These are phyloP conservation scores for Tylopilus intermedius DNA, from an alignment of 768 basidiomycete species.

Conservation along the genomic window DNA sequence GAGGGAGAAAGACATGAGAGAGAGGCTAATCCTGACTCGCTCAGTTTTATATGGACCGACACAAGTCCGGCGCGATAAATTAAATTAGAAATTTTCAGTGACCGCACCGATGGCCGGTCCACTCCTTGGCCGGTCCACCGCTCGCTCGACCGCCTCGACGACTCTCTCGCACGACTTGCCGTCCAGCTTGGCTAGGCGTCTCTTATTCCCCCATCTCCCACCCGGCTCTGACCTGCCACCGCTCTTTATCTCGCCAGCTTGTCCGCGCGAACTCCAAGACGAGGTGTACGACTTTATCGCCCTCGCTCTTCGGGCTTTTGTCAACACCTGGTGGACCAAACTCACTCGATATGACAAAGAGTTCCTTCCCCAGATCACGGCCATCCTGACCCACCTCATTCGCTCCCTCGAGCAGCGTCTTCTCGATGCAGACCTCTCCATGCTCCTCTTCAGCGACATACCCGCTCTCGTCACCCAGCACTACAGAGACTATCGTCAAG, in stretches of 20 bases:
- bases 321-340: constrained; percentile 84
- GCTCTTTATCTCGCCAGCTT: constrained; percentile 42
- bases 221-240: constrained; percentile 46
- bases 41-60: constrained; percentile 23
- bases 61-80: too few relatives aligned
- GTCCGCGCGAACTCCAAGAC: constrained; percentile 52
- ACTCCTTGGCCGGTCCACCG: constrained; percentile 5
- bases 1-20: constrained; percentile 20
- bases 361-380: constrained; percentile 66
- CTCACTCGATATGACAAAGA: constrained; percentile 81
- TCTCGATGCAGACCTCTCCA: constrained; percentile 49
- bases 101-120: constrained; percentile 3
- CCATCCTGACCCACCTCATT: constrained; percentile 52
- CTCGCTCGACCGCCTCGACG: constrained; percentile 23
- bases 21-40: too few relatives aligned
- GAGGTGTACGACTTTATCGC: constrained; percentile 69
- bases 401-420: constrained; percentile 58
- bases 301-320: constrained; percentile 70
- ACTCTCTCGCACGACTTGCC: constrained; percentile 14
- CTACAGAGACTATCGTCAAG: constrained; percentile 72
- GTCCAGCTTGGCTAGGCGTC: constrained; percentile 47
- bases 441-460: constrained; percentile 56
- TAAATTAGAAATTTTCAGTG: not conserved
- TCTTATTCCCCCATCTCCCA: constrained; percentile 56
- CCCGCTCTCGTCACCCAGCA: constrained; percentile 71